Evolutionary conservation across 371 early-diverging fungal species (phyloP).

Genomic region (Mortierella sp.): DNA sequence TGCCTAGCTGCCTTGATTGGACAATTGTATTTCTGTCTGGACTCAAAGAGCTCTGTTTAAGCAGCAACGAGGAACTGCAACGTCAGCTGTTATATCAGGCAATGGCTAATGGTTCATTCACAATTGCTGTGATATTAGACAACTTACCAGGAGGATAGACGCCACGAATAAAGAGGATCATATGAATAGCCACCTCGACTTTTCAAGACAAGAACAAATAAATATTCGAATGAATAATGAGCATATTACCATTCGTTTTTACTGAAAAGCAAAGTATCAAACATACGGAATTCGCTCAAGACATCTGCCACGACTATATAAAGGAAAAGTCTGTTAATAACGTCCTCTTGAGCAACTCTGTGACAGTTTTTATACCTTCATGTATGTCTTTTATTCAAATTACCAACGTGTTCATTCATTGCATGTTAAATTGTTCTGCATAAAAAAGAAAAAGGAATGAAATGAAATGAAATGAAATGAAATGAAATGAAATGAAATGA

Average conservation of each 20-base stretch:
- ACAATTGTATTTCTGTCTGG: slow-evolving; percentile 46
- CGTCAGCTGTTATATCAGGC: too few species aligned
- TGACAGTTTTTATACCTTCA: too few species aligned
- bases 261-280: background rate
- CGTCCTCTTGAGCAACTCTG: too few species aligned
- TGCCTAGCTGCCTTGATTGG: slow-evolving; percentile 50
- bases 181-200: slow-evolving; percentile 55
- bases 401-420: slow-evolving; percentile 24
- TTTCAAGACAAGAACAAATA: background rate
- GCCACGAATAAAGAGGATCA: slow-evolving; percentile 49
- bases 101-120: too few species aligned
- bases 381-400: background rate
- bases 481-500: background rate
- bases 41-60: slow-evolving; percentile 49
- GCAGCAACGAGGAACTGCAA: too few species aligned
- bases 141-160: slow-evolving; percentile 55
- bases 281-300: slow-evolving; percentile 20
- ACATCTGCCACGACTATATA: slow-evolving; percentile 20
- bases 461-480: background rate
- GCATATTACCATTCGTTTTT: too few species aligned
- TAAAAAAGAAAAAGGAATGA: background rate
- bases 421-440: slow-evolving; percentile 5
- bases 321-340: background rate
- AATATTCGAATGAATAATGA: background rate
- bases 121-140: too few species aligned